A percentile compares a stretch with the other conserved stretches of the same genome.
Evolutionary conservation across 352 stramenopile genomes (phyloP).

Genomic region (Plasmopara halstedii): DNA sequence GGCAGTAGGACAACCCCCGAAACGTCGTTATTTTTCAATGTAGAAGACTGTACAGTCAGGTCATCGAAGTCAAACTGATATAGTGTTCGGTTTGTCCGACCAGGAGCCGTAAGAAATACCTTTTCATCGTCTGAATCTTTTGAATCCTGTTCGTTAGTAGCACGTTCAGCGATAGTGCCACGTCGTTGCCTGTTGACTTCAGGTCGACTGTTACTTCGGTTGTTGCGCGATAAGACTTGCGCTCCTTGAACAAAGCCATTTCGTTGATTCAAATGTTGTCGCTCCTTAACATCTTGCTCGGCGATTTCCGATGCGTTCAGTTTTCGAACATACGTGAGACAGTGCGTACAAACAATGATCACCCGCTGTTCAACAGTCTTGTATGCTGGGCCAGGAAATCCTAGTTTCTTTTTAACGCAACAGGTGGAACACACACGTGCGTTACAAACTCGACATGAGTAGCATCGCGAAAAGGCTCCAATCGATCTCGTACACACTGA

Average conservation of each 20-base stretch:
- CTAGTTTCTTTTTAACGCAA: constrained; percentile 34
- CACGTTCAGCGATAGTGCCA: constrained; percentile 1
- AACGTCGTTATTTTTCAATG: constrained; percentile 12
- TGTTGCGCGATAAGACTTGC: background rate
- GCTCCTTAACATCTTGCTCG: constrained; percentile 17
- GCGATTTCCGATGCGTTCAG: constrained; percentile 28
- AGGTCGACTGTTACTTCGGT: constrained; percentile 9
- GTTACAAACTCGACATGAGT: constrained; percentile 28
- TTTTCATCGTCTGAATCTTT: constrained; percentile 4
- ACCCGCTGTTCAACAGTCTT: constrained; percentile 27
- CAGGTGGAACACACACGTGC: constrained; percentile 25
- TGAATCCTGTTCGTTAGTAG: constrained; percentile 3
- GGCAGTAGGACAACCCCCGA: constrained; percentile 1
- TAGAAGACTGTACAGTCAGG: constrained; percentile 5
- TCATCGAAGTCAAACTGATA: constrained; percentile 6
- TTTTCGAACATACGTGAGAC: constrained; percentile 22
- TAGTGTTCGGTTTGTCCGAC: constrained; percentile 1
- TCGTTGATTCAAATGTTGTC: constrained; percentile 2
- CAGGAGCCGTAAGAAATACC: constrained; percentile 7
- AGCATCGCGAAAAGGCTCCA: constrained; percentile 18
- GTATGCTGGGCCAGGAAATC: constrained; percentile 18
- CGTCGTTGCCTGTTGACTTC: constrained; percentile 4
- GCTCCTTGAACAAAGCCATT: constrained; percentile 5
- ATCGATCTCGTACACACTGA: constrained; percentile 26
- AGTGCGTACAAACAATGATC: constrained; percentile 26